Evolutionary conservation across 148 eudicot species (phyloP).

Genomic region (Arctostaphylos glauca): DNA sequence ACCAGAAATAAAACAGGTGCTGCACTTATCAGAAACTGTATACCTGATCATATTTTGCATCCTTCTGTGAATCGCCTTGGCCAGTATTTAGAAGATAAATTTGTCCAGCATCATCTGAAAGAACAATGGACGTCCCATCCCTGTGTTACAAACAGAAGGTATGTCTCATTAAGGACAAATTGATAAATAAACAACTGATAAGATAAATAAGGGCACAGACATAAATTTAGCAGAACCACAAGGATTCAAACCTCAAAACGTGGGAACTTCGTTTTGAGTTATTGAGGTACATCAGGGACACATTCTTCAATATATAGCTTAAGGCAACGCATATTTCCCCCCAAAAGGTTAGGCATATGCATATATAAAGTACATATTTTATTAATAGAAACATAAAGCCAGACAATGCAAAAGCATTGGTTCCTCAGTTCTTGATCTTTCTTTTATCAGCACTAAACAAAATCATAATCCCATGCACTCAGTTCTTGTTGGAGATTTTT

Average conservation of each 20-base stretch:
- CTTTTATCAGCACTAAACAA: background rate
- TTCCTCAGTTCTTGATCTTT: background rate
- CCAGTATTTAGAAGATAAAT: constrained; percentile 87
- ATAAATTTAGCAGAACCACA: too few species aligned
- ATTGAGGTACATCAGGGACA: background rate
- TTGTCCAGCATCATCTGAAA: constrained; percentile 96
- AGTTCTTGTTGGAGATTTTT: background rate
- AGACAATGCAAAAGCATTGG: background rate
- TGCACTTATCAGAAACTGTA: constrained; percentile 3
- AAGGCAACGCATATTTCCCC: background rate
- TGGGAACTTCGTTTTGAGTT: background rate
- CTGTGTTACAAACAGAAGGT: constrained; percentile 39
- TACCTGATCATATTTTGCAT: constrained; percentile 97
- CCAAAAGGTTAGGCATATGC: background rate
- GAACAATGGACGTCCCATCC: constrained; percentile 96
- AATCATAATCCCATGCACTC: background rate
- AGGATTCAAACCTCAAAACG: too few species aligned
- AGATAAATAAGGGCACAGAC: background rate
- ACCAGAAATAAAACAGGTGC: background rate
- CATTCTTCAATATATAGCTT: constrained; percentile 1
- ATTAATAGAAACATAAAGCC: background rate
- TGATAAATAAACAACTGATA: background rate
- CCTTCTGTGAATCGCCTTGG: constrained; percentile 94
- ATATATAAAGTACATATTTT: background rate
- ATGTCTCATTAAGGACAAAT: constrained; percentile 7